These are phyloP conservation scores for Artemisia argyi DNA, from an alignment of 129 eudicot species.

Conservation along the genomic window DNA sequence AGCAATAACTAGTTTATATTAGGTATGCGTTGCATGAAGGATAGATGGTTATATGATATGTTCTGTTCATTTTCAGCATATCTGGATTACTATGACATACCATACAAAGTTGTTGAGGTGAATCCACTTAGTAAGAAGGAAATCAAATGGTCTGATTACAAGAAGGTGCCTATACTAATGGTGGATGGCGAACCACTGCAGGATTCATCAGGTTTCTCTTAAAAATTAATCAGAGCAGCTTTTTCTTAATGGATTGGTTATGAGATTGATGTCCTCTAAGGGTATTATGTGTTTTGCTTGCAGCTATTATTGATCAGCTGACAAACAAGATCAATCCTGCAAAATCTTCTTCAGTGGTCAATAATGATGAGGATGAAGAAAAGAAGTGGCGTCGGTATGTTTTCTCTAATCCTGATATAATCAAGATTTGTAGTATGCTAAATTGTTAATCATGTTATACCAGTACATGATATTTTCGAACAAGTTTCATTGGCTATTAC, in stretches of 20 bases:
- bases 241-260: conserved; percentile 2
- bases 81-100: conserved; percentile 76
- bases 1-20: background rate
- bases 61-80: conserved; percentile 54
- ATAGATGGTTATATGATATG: background rate
- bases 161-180: conserved; percentile 79
- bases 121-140: conserved; percentile 82
- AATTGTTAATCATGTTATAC: background rate
- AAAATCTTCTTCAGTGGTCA: conserved; percentile 31
- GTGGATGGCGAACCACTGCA: conserved; percentile 76
- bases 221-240: background rate
- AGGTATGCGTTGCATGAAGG: background rate
- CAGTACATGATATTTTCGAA: conserved; percentile 5
- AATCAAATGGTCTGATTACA: conserved; percentile 86
- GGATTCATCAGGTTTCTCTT: conserved; percentile 73
- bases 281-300: conserved; percentile 15
- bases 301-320: conserved; percentile 59
- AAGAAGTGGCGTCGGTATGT: conserved; percentile 63
- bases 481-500: conserved; percentile 8
- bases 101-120: conserved; percentile 81
- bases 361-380: conserved; percentile 46
- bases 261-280: conserved; percentile 19
- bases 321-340: conserved; percentile 31
- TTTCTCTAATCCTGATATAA: background rate
- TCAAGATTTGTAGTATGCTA: conserved; percentile 11